Percentiles rank a stretch among this genome's conserved stretches.
Conservation (phyloP, 129 eudicot genomes). For the Centrapalus pauciflorus region DNA sequence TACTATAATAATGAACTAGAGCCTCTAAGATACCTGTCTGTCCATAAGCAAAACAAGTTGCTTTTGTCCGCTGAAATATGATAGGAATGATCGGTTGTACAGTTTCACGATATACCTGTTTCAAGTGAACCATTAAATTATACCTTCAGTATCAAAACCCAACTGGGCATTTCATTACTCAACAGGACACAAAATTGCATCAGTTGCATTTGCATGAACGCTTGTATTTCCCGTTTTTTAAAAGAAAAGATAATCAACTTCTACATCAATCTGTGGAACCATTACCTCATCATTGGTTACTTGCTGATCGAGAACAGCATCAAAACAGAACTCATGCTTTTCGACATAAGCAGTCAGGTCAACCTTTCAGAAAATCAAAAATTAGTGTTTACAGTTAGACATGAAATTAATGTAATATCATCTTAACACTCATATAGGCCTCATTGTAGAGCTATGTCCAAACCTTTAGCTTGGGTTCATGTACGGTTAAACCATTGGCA, state of each 20-base stretch:
- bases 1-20: background rate
- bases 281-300: slow-evolving; percentile 93
- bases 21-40: slow-evolving; percentile 66
- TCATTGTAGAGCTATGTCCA: slow-evolving; percentile 20
- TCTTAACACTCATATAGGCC: background rate
- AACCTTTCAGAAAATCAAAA: slow-evolving; percentile 49
- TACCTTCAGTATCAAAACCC: background rate
- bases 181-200: background rate
- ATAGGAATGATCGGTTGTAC: slow-evolving; percentile 90
- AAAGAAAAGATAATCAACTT: slow-evolving; percentile 1
- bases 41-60: slow-evolving; percentile 95
- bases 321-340: slow-evolving; percentile 93
- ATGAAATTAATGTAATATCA: background rate
- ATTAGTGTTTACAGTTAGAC: slow-evolving; percentile 17
- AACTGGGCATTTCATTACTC: slow-evolving; percentile 2
- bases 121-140: slow-evolving; percentile 9
- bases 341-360: slow-evolving; percentile 98
- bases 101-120: slow-evolving; percentile 75
- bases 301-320: slow-evolving; percentile 88
- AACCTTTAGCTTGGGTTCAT: slow-evolving; percentile 95
- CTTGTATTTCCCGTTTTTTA: background rate
- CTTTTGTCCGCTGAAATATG: slow-evolving; percentile 78
- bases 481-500: slow-evolving; percentile 73
- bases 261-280: background rate
- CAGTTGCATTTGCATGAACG: slow-evolving; percentile 5